Evolutionary conservation across 2,329 filamentous ascomycete species (phyloP).

Genomic region (Fusarium annulatum): DNA sequence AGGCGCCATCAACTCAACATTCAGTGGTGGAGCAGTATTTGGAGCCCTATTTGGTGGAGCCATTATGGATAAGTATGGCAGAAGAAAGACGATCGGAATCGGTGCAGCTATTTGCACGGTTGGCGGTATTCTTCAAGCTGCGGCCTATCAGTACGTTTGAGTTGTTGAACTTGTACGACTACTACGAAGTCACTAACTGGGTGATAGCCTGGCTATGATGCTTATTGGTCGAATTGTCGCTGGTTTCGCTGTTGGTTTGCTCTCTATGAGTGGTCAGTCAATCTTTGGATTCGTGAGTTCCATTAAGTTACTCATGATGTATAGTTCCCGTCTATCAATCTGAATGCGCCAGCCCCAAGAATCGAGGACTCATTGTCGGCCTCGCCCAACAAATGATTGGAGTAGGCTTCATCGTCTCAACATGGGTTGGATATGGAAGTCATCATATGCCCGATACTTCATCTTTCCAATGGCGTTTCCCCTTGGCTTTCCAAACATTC

Average conservation of each 20-base stretch:
- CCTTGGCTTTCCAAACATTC: constrained; percentile 41
- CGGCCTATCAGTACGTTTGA: constrained; percentile 51
- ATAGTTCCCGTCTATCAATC: constrained; percentile 42
- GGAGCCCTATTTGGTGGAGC: constrained; percentile 40
- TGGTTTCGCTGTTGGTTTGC: constrained; percentile 41
- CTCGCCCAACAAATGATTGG: constrained; percentile 65
- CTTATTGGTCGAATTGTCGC: constrained; percentile 41
- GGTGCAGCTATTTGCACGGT: constrained; percentile 62
- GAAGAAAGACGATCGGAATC: constrained; percentile 64
- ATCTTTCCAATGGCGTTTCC: constrained; percentile 50
- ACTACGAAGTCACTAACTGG: constrained; percentile 56
- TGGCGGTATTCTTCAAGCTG: constrained; percentile 65
- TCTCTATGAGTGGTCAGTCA: constrained; percentile 55
- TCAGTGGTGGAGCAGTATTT: constrained; percentile 49
- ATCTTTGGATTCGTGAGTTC: constrained; percentile 46
- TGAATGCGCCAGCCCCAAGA: constrained; percentile 40
- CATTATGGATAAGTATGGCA: constrained; percentile 67
- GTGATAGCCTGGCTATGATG: constrained; percentile 43
- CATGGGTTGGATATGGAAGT: constrained; percentile 52
- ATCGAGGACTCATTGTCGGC: constrained; percentile 59
- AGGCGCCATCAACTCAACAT: constrained; percentile 70
- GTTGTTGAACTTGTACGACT: constrained; percentile 47
- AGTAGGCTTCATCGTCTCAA: constrained; percentile 64
- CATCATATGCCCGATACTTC: constrained; percentile 41
- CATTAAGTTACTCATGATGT: constrained; percentile 57